Conservation (phyloP, 1,284 basidiomycete genomes). For the Sanghuangporus weigelae region DNA sequence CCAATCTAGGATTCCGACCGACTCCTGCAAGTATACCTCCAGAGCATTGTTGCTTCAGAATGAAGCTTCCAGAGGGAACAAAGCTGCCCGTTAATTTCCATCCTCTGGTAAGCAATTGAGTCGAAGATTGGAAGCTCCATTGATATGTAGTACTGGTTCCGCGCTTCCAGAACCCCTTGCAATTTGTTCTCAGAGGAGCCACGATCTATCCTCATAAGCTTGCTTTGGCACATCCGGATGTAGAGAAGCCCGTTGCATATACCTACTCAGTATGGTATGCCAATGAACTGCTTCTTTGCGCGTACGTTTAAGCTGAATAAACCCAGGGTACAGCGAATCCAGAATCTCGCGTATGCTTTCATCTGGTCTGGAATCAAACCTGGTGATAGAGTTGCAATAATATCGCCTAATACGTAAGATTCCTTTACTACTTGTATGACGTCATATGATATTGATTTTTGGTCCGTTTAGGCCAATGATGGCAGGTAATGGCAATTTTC, state of each 20-base stretch:
- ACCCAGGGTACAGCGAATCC: conserved; percentile 72
- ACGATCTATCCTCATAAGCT: conserved; percentile 72
- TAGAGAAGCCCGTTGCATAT: conserved; percentile 57
- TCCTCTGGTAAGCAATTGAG: conserved; percentile 47
- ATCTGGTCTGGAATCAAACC: conserved; percentile 62
- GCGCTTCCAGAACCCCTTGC: conserved; percentile 56
- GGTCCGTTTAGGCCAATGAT: conserved; percentile 59
- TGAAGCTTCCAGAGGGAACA: conserved; percentile 32
- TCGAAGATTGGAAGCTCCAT: not conserved
- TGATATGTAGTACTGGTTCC: not conserved
- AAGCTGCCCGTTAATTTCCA: conserved; percentile 51
- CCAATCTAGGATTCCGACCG: conserved; percentile 35
- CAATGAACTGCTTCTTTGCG: conserved; percentile 2
- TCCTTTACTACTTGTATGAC: not conserved
- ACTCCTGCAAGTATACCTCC: conserved; percentile 67
- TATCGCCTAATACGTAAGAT: conserved; percentile 72
- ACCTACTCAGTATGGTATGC: conserved; percentile 62
- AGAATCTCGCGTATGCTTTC: conserved; percentile 79
- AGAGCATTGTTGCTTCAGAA: conserved; percentile 36
- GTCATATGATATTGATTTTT: conserved; percentile 10
- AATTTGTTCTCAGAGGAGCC: conserved; percentile 71
- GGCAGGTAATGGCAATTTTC: conserved; percentile 42
- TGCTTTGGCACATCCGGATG: conserved; percentile 69
- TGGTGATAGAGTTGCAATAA: conserved; percentile 72
- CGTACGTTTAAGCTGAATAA: not conserved